Evolutionary conservation across 768 basidiomycete species (phyloP).

Genomic region (Leccinum subtestaceum): DNA sequence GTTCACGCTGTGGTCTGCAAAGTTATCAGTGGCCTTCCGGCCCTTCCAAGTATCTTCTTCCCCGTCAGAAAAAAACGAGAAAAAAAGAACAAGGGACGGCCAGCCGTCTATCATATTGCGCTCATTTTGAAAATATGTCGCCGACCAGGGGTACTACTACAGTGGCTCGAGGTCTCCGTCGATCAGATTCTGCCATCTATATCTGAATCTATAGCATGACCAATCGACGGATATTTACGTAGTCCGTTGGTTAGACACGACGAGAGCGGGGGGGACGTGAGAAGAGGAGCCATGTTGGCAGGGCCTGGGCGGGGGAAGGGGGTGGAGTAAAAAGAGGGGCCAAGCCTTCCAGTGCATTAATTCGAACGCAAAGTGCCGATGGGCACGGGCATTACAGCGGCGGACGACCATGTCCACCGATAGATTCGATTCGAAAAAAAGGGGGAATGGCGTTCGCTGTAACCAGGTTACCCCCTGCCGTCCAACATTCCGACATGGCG

Average conservation of each 20-base stretch:
- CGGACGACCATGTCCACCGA: neutral
- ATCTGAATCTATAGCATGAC: neutral
- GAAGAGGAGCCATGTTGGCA: neutral
- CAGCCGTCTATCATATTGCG: neutral
- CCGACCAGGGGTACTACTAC: neutral
- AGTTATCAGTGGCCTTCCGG: neutral
- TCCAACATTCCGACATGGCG: neutral
- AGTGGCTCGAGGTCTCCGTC: neutral
- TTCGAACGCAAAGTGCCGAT: neutral
- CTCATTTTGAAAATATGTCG: neutral
- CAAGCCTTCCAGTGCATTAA: neutral
- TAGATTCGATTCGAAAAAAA: neutral
- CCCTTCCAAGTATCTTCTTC: no score
- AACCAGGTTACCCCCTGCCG: neutral
- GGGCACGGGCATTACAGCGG: neutral
- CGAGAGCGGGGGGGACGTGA: neutral
- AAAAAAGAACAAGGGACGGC: neutral
- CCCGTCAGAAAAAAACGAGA: neutral
- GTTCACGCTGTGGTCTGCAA: neutral
- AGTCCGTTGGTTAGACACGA: neutral
- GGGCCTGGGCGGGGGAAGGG: no score
- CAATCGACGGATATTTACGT: neutral
- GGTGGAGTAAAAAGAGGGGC: neutral
- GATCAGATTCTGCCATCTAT: neutral
- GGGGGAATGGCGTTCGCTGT: neutral